Conservation (phyloP, 2,329 filamentous ascomycete species). For the Alternaria tenuissima region DNA sequence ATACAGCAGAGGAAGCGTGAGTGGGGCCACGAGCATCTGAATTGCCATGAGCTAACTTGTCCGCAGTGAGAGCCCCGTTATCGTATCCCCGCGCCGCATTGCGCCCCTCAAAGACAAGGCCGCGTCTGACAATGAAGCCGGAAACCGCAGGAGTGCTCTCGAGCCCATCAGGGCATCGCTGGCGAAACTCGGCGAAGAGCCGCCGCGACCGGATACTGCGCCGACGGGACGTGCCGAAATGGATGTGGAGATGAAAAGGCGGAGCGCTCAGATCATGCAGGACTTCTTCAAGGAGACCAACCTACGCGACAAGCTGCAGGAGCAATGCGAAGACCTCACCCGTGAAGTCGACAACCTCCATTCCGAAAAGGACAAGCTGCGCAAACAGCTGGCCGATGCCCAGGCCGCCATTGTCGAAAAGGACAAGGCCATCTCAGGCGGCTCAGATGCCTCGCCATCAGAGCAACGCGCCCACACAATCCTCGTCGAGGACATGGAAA, state of each 20-base stretch:
- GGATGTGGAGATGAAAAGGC: constrained; percentile 43
- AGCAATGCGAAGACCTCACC: constrained; percentile 45
- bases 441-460: constrained; percentile 20
- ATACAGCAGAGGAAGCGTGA: constrained; percentile 19
- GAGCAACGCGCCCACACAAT: constrained; percentile 34
- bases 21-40: not conserved
- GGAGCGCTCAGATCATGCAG: constrained; percentile 49
- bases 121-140: constrained; percentile 48
- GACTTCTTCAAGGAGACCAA: constrained; percentile 52
- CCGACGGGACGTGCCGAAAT: constrained; percentile 42
- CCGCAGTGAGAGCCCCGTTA: constrained; percentile 30
- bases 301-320: constrained; percentile 47
- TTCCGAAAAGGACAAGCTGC: constrained; percentile 41
- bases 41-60: not conserved
- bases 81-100: constrained; percentile 35
- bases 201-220: constrained; percentile 43
- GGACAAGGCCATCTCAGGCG: constrained; percentile 39
- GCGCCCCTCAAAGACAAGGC: constrained; percentile 44
- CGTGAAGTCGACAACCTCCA: constrained; percentile 45
- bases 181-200: constrained; percentile 41
- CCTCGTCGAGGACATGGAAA: constrained; percentile 46
- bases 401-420: constrained; percentile 43
- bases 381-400: constrained; percentile 43
- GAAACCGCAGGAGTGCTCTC: constrained; percentile 36
- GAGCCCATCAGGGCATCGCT: constrained; percentile 41